These are phyloP conservation scores for Curvularia sp. DNA, from an alignment of 2,329 filamentous ascomycete genomes.

Conservation along the genomic window DNA sequence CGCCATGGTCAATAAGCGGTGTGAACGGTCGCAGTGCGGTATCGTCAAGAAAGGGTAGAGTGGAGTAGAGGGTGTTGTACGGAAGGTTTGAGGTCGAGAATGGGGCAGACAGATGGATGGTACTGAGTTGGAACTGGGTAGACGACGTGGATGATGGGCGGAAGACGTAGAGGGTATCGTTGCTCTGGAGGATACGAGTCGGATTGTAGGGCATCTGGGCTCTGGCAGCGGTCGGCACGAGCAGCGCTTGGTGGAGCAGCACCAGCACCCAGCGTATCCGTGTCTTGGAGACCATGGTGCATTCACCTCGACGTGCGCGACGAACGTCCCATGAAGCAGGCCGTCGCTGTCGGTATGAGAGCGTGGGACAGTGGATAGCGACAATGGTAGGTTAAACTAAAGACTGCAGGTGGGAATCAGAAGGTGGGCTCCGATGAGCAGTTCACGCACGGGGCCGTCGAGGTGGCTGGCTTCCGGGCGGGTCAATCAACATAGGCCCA, in stretches of 20 bases:
- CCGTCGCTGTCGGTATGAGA: slow-evolving; percentile 6
- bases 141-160: slow-evolving; percentile 58
- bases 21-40: slow-evolving; percentile 66
- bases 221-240: slow-evolving; percentile 14
- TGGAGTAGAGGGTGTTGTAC: slow-evolving; percentile 59
- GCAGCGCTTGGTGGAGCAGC: not conserved
- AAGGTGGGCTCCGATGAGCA: slow-evolving; percentile 37
- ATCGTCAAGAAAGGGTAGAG: slow-evolving; percentile 68
- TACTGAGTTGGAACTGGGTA: slow-evolving; percentile 62
- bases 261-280: slow-evolving; percentile 5
- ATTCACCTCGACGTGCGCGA: slow-evolving; percentile 31
- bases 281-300: slow-evolving; percentile 11
- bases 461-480: slow-evolving; percentile 37
- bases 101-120: slow-evolving; percentile 68
- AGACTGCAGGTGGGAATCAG: slow-evolving; percentile 21
- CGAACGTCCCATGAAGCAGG: slow-evolving; percentile 27
- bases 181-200: slow-evolving; percentile 70
- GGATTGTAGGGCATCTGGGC: slow-evolving; percentile 75
- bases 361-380: slow-evolving; percentile 7
- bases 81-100: slow-evolving; percentile 58
- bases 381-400: slow-evolving; percentile 16
- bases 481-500: slow-evolving; percentile 47
- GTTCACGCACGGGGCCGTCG: slow-evolving; percentile 43
- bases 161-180: slow-evolving; percentile 73
- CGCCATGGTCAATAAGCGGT: slow-evolving; percentile 70